Percentiles rank a stretch among this genome's conserved stretches.
phyloP scores from a whole-genome alignment of 1,284 basidiomycete genomes.

The Bondarzewia mesenterica region DNA sequence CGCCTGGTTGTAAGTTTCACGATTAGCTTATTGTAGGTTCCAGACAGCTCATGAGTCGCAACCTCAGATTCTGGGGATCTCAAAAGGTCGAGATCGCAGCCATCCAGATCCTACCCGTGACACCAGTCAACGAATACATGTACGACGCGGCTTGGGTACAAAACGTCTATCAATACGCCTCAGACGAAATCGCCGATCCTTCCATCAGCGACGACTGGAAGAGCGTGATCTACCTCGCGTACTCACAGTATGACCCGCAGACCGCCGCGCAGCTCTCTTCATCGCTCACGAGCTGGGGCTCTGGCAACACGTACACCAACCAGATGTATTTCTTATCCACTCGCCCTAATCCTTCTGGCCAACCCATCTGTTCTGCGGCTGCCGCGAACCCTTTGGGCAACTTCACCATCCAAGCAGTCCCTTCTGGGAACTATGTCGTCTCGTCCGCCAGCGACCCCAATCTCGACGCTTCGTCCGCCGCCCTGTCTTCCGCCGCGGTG shows the following conservation, averaged over 20 bases:
- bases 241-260: constrained; percentile 20
- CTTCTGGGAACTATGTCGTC: constrained; percentile 18
- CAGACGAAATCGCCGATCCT: constrained; percentile 20
- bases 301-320: constrained; percentile 24
- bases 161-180: constrained; percentile 20
- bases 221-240: constrained; percentile 20
- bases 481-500: constrained; percentile 15
- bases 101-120: constrained; percentile 28
- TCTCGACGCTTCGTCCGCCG: constrained; percentile 17
- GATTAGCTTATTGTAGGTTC: background rate
- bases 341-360: constrained; percentile 16
- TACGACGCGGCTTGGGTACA: constrained; percentile 25
- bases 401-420: constrained; percentile 19
- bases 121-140: constrained; percentile 26
- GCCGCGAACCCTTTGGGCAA: constrained; percentile 15
- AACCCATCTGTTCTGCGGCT: constrained; percentile 17
- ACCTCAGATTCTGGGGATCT: constrained; percentile 24
- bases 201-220: constrained; percentile 26
- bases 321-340: constrained; percentile 25
- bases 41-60: background rate
- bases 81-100: constrained; percentile 26
- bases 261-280: constrained; percentile 22
- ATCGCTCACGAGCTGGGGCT: constrained; percentile 24
- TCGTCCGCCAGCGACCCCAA: constrained; percentile 15
- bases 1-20: constrained; percentile 20